Evolutionary conservation across 2,329 filamentous ascomycete genomes (phyloP).

Genomic region (Biscogniauxia sp.): DNA sequence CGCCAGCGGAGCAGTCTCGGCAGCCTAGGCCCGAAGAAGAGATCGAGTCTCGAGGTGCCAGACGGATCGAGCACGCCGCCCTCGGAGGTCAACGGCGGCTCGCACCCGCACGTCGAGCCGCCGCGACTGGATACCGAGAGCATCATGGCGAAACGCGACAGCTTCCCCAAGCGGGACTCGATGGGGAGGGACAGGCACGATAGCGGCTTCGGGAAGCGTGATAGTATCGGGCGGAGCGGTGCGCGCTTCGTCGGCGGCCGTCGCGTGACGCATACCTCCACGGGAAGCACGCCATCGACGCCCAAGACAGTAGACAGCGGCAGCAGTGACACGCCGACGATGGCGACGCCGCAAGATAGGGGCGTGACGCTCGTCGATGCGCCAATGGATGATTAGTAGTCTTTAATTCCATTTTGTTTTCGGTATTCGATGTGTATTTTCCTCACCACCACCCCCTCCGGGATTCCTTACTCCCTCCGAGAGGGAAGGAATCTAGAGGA

Average conservation of each 20-base stretch:
- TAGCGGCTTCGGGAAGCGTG: conserved; percentile 57
- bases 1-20: conserved; percentile 51
- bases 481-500: not conserved
- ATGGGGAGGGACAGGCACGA: conserved; percentile 14
- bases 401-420: not conserved
- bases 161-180: conserved; percentile 43
- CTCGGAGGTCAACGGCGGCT: conserved; percentile 34
- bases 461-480: not conserved
- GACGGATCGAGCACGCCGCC: conserved; percentile 49
- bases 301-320: conserved; percentile 21
- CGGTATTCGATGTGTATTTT: not conserved
- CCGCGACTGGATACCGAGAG: conserved; percentile 31
- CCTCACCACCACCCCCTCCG: not conserved
- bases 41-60: conserved; percentile 80
- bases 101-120: conserved; percentile 41
- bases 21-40: conserved; percentile 43
- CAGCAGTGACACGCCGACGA: conserved; percentile 19
- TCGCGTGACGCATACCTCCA: conserved; percentile 39
- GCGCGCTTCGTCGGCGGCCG: conserved; percentile 53
- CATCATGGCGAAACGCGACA: conserved; percentile 43
- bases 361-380: conserved; percentile 52
- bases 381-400: conserved; percentile 49
- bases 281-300: conserved; percentile 30
- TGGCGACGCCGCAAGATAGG: conserved; percentile 32
- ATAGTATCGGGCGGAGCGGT: conserved; percentile 58